Conservation (phyloP, 768 basidiomycete genomes). For the Boletus rex-veris region DNA sequence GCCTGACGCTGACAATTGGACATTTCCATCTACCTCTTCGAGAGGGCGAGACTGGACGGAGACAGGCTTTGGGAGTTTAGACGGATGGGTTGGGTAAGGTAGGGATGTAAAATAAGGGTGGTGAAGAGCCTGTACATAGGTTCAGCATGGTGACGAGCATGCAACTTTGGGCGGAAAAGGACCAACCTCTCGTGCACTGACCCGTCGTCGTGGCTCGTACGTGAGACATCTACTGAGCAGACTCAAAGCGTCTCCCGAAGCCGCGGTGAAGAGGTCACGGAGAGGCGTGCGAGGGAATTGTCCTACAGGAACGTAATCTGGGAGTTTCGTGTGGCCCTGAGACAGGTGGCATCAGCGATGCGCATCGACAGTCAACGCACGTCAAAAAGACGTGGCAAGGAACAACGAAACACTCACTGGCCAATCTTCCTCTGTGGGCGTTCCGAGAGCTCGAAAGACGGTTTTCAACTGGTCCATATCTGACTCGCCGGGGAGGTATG, state of each 20-base stretch:
- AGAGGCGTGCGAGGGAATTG: slow-evolving; percentile 82
- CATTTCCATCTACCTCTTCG: slow-evolving; percentile 77
- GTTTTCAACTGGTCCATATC: slow-evolving; percentile 97
- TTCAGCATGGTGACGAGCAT: not conserved
- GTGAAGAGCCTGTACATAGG: slow-evolving; percentile 59
- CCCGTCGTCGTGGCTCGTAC: slow-evolving; percentile 83
- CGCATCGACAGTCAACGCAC: not conserved
- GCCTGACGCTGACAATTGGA: slow-evolving; percentile 47
- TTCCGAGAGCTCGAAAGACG: slow-evolving; percentile 91
- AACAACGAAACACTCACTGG: slow-evolving; percentile 54
- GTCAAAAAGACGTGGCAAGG: not conserved
- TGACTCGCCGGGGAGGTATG: slow-evolving; percentile 91
- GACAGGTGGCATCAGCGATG: not conserved
- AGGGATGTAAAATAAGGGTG: slow-evolving; percentile 87
- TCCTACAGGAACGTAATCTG: slow-evolving; percentile 84
- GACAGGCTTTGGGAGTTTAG: slow-evolving; percentile 76
- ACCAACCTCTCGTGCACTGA: slow-evolving; percentile 73
- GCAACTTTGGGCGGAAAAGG: not conserved
- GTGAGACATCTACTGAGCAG: slow-evolving; percentile 74
- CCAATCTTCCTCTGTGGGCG: slow-evolving; percentile 97
- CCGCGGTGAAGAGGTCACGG: slow-evolving; percentile 87
- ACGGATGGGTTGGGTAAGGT: slow-evolving; percentile 85
- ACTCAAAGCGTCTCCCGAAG: slow-evolving; percentile 80
- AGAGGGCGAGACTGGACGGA: slow-evolving; percentile 52
- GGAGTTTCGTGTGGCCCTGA: slow-evolving; percentile 87